These are phyloP conservation scores for Lentinula novae-zelandiae DNA, from an alignment of 1,284 basidiomycete species.

Conservation along the genomic window DNA sequence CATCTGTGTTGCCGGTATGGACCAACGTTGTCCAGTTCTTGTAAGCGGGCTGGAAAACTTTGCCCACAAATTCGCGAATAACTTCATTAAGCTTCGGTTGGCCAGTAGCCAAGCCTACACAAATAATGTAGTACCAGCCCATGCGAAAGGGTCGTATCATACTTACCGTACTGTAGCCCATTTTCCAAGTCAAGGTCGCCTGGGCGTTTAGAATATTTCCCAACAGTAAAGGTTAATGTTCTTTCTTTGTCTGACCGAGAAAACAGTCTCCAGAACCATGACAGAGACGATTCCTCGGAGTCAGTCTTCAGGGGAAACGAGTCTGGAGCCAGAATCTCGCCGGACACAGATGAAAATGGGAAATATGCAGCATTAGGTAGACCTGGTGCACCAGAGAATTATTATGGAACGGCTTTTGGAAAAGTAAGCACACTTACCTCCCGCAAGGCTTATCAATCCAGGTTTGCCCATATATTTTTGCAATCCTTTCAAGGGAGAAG, in stretches of 20 bases:
- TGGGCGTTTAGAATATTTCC: slow-evolving; percentile 50
- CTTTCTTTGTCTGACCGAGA: slow-evolving; percentile 36
- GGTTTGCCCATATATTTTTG: slow-evolving; percentile 51
- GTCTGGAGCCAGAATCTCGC: slow-evolving; percentile 34
- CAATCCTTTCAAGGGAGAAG: slow-evolving; percentile 64
- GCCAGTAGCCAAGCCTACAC: slow-evolving; percentile 48
- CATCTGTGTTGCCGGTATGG: slow-evolving; percentile 78
- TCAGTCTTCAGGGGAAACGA: slow-evolving; percentile 28
- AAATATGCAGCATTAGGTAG: slow-evolving; percentile 61
- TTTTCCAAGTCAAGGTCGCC: slow-evolving; percentile 61
- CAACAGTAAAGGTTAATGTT: slow-evolving; percentile 51
- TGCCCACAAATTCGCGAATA: slow-evolving; percentile 54
- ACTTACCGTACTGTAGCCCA: slow-evolving; percentile 63
- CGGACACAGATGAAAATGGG: slow-evolving; percentile 56
- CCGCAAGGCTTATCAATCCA: slow-evolving; percentile 53
- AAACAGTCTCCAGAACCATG: slow-evolving; percentile 71
- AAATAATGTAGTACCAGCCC: not conserved
- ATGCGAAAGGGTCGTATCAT: not conserved
- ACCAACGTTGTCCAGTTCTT: slow-evolving; percentile 61
- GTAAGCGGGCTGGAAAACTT: slow-evolving; percentile 69
- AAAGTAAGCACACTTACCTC: slow-evolving; percentile 34
- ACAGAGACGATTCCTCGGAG: slow-evolving; percentile 34
- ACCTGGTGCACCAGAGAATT: slow-evolving; percentile 32
- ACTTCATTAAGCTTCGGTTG: slow-evolving; percentile 49
- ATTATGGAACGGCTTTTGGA: not conserved